These are phyloP conservation scores for Starmerella etchellsii DNA, from an alignment of 805 yeast species.

Conservation along the genomic window DNA sequence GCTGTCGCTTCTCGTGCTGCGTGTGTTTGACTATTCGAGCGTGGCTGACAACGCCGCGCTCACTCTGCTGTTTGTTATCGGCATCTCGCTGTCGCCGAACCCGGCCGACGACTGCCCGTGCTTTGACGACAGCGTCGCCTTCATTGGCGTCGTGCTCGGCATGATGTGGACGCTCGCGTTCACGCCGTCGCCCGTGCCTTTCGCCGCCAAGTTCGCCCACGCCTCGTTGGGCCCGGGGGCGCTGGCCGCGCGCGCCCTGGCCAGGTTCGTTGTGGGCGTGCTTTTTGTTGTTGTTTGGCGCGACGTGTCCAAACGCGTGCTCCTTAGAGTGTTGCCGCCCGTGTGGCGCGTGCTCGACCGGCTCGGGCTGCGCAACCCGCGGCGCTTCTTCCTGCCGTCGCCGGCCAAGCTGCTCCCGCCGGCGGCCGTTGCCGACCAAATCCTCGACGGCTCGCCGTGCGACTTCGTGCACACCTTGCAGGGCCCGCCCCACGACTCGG, in stretches of 20 bases:
- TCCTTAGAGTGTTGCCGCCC: conserved; percentile 47
- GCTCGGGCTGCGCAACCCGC: conserved; percentile 31
- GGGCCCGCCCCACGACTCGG: conserved; percentile 26
- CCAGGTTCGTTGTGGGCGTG: conserved; percentile 53
- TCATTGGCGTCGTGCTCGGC: conserved; percentile 60
- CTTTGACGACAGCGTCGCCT: conserved; percentile 88
- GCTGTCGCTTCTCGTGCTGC: conserved; percentile 36
- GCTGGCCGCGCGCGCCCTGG: background rate
- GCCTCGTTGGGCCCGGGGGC: conserved; percentile 11
- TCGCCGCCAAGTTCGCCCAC: background rate
- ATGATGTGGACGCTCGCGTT: conserved; percentile 33
- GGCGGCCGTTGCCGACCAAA: conserved; percentile 17
- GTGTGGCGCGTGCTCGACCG: conserved; percentile 34
- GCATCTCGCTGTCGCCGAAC: conserved; percentile 32
- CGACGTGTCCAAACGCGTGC: conserved; percentile 50
- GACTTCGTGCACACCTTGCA: conserved; percentile 19
- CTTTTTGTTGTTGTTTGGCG: conserved; percentile 60
- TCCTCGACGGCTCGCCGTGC: conserved; percentile 27
- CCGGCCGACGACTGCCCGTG: conserved; percentile 95
- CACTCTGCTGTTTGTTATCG: conserved; percentile 2
- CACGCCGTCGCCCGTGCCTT: background rate
- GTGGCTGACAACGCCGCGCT: conserved; percentile 3
- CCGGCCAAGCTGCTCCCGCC: conserved; percentile 27
- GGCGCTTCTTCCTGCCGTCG: conserved; percentile 30
- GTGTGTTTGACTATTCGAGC: background rate